Base-by-base conservation (phyloP, 2,329 filamentous ascomycete species). In the Neonectria faginata region DNA sequence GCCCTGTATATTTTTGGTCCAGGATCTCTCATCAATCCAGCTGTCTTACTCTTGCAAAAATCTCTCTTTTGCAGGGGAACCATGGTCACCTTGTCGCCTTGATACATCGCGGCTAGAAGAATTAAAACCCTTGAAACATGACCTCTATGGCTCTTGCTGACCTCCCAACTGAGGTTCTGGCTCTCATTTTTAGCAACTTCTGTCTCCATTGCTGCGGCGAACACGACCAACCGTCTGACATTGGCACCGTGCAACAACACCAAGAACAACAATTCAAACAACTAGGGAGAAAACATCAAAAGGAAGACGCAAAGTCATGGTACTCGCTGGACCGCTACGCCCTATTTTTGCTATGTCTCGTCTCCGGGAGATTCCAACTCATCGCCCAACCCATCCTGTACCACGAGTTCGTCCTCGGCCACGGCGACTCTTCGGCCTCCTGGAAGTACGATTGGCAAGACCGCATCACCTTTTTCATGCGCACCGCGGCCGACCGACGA, bases 331-430 rank as follows among this genome's bases (percentile, higher is more conserved):
- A 62, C 1, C 51, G 57, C 9, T 41, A 58, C 2, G 7, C 50
- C 2, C 50, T 67, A 5, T 57, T 44, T n/a, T 64, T 57, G 3
- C 53, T 60, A 6, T 60, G 48, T 1, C 9, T 61, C 5, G n/a
- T 45, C 1, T 68, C 60, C 0, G 62, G 5, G 41, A 5, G 31
- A 1, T 22, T 61, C 25, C 29, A 22, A 14, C 22, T 41, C 14
- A n/a, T 67, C 36, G 50, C 60, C 0, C 53, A 64, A 5, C 51
- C 52, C 3, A 16, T 59, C 1, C 5, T 64, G 8, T 36, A 65
- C 20, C 57, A 60, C 9, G 58, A 68, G n/a, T 67, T 68, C 14
- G 55, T 52, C 16, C n/a, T 67, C 10, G 64, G 58, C 2, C 57
- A 57, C 10, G 61, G 45, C 16, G 36, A 60, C 11, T 65, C 55